Evolutionary conservation across 2,329 filamentous ascomycete species (phyloP), one percentile per base, ranked within the genome.

Genomic region (Metarhizium brunneum): DNA sequence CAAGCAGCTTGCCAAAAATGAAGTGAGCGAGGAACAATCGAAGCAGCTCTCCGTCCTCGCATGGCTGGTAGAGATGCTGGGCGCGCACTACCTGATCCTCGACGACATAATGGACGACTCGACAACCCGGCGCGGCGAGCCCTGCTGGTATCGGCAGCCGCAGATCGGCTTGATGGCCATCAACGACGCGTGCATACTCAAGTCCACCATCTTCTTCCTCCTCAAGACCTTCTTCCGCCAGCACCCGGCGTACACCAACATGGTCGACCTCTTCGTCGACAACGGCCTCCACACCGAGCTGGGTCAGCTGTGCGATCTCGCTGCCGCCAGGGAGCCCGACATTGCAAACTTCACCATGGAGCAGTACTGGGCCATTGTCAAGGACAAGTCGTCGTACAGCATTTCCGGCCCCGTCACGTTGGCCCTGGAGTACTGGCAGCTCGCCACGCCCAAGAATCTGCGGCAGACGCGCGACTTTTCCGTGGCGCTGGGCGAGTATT

Each of bases 371-470:
- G 97, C 96, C 80, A 97, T 99, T 67, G 94, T 99, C 76, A 89
- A 95, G 74, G 96, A 95, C 85, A 99, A 99, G 84, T 97, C 94
- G 30, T 92, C 94, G 49, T 99, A 95, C 79, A 97, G 97, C 68
- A 97, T 97, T 81, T 97, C 96, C 77, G 86, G 97, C 13, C 92
- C 92, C 56, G 91, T 97, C 54, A 92, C 90, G 8, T 82, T 97
- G 47, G 90, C 92, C 2, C 79, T 99, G 64, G 79, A 92, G 77
- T 87, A 90, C 73, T 82, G 92, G 62, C 85, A 90, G 67, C 79
- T 91, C 58, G 94, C 92, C 18, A 92, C 90, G 7, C 83, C 86
- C 29, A 83, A 88, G 74, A 97, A 96, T 78, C 84, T 97, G 58
- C 87, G 92, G 75, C 87, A 88, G 67, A 87, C 90, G 43, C 84